These are phyloP conservation scores for Fusarium siculi DNA, from an alignment of 2,329 filamentous ascomycete species.

Conservation along the genomic window DNA sequence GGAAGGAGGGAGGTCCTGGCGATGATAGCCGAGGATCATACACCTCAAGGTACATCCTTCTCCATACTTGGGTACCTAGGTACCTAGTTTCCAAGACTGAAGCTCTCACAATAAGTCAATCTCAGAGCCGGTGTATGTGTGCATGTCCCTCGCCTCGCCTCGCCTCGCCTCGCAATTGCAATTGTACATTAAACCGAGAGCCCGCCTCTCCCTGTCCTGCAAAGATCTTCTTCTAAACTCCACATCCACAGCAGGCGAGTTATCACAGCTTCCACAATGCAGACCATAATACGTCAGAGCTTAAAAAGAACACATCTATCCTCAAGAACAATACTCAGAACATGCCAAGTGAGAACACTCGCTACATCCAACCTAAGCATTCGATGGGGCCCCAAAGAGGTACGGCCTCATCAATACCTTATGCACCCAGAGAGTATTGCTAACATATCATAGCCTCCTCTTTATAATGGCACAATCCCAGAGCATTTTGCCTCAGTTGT, in stretches of 20 bases:
- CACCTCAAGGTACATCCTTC: not conserved
- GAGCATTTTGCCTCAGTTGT: constrained; percentile 77
- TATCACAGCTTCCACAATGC: constrained; percentile 23
- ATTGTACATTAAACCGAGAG: not conserved
- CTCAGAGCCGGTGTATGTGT: not conserved
- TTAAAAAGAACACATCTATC: constrained; percentile 9
- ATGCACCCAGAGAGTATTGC: not conserved
- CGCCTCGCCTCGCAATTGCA: not conserved
- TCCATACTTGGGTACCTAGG: not conserved
- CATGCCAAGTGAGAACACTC: constrained; percentile 27
- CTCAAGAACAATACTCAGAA: constrained; percentile 6
- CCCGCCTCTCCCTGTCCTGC: not conserved
- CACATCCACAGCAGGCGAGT: not conserved
- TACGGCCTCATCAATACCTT: constrained; percentile 9
- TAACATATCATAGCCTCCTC: constrained; percentile 65
- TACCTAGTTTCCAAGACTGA: not conserved
- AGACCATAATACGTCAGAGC: constrained; percentile 29
- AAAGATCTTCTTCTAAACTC: not conserved
- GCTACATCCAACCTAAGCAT: constrained; percentile 43
- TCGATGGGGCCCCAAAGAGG: constrained; percentile 46
- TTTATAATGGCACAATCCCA: constrained; percentile 75
- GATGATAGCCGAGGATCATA: constrained; percentile 40
- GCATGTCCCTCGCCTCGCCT: not conserved
- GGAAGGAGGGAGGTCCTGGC: constrained; percentile 8
- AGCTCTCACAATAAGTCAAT: not conserved